phyloP scores from a whole-genome alignment of 2,329 filamentous ascomycete species.

The Claviceps humidiphila region DNA sequence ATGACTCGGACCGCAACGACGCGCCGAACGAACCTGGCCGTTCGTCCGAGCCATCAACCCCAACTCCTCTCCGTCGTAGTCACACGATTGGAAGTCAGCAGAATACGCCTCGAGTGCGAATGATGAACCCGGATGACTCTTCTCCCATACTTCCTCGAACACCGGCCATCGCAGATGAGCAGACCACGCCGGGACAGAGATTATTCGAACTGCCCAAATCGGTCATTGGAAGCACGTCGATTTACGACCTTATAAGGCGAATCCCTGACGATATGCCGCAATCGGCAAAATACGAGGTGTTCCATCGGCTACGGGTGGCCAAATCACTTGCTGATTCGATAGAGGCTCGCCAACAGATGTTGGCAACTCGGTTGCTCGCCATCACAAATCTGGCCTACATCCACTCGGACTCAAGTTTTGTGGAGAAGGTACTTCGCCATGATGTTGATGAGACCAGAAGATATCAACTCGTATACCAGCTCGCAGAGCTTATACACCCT shows the following conservation, averaged over 20 bases:
- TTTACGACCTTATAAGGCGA: conserved; percentile 43
- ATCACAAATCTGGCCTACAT: conserved; percentile 88
- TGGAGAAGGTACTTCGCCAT: conserved; percentile 72
- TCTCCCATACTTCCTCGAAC: conserved; percentile 36
- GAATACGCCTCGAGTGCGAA: conserved; percentile 27
- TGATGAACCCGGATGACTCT: conserved; percentile 24
- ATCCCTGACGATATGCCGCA: conserved; percentile 54
- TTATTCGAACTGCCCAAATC: conserved; percentile 52
- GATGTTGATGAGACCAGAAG: conserved; percentile 82
- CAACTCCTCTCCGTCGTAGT: conserved; percentile 61
- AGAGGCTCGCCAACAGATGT: conserved; percentile 57
- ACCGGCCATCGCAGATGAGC: conserved; percentile 23
- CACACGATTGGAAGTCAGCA: conserved; percentile 38
- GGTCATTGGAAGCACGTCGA: conserved; percentile 35
- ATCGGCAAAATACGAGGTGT: conserved; percentile 66
- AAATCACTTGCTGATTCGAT: conserved; percentile 58
- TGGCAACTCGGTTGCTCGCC: conserved; percentile 72
- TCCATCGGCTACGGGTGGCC: conserved; percentile 73
- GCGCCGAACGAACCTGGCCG: conserved; percentile 14
- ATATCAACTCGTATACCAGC: conserved; percentile 81
- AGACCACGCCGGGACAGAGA: conserved; percentile 33
- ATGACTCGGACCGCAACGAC: conserved; percentile 13
- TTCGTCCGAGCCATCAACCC: conserved; percentile 49
- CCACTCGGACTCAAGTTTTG: conserved; percentile 67
- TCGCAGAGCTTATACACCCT: conserved; percentile 83